Percentiles rank a stretch among this genome's conserved stretches.
phyloP scores from a whole-genome alignment of 2,329 filamentous ascomycete genomes.

The Sarocladiaceae sp. region DNA sequence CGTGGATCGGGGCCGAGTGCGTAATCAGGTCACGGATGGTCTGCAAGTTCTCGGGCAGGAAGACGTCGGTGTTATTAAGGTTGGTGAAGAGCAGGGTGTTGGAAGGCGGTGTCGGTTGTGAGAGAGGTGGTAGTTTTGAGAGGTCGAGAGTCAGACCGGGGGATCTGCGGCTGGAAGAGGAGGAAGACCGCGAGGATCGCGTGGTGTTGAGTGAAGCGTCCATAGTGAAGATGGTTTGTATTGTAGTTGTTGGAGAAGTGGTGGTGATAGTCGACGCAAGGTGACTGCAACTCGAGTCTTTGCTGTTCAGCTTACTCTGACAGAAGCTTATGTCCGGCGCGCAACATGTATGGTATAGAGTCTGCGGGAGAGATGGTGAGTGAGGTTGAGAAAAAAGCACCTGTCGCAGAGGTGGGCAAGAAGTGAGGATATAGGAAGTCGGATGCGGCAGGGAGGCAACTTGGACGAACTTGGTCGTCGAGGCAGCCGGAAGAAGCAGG shows the following conservation, averaged over 20 bases:
- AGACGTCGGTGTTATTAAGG: conserved; percentile 68
- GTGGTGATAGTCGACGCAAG: background rate
- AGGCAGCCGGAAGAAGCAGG: conserved; percentile 8
- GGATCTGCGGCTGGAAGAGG: conserved; percentile 40
- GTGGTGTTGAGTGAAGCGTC: conserved; percentile 29
- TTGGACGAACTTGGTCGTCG: background rate
- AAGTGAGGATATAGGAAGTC: background rate
- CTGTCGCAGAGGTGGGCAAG: background rate
- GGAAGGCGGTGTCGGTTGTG: conserved; percentile 68
- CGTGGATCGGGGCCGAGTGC: conserved; percentile 66
- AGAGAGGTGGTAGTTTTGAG: conserved; percentile 64
- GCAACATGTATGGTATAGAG: background rate
- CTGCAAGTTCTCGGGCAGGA: conserved; percentile 68
- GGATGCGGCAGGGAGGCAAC: background rate
- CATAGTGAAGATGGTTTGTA: conserved; percentile 20
- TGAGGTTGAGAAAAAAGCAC: background rate
- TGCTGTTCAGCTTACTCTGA: conserved; percentile 11
- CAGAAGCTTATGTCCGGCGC: background rate
- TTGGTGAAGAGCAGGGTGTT: conserved; percentile 86
- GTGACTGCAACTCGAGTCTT: conserved; percentile 1
- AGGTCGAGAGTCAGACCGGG: conserved; percentile 67
- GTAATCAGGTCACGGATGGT: conserved; percentile 69
- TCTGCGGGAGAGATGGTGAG: background rate
- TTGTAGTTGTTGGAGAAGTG: background rate
- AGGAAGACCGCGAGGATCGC: conserved; percentile 39